Conservation (phyloP, 257 asterid genomes). For the Penstemon davidsonii region DNA sequence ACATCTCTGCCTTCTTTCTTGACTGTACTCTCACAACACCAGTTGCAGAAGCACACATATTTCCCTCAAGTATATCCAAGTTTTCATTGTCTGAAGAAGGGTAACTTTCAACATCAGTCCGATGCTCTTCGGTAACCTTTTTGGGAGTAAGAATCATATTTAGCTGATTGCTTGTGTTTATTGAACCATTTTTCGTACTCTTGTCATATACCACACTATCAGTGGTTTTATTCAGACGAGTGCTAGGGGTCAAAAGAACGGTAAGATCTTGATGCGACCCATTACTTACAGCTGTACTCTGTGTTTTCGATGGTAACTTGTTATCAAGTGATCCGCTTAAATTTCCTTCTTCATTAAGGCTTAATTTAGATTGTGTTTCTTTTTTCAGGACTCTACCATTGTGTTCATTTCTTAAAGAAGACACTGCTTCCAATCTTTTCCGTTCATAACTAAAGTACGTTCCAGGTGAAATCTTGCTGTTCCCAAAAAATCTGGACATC, state of each 20-base stretch:
- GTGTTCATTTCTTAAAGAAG: constrained; percentile 42
- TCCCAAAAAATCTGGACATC: constrained; percentile 69
- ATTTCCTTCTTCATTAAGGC: constrained; percentile 37
- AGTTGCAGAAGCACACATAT: constrained; percentile 92
- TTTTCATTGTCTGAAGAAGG: constrained; percentile 59
- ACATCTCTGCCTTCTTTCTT: constrained; percentile 98
- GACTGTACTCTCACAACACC: constrained; percentile 98
- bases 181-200: constrained; percentile 38
- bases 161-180: constrained; percentile 37
- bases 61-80: constrained; percentile 59
- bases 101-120: constrained; percentile 45
- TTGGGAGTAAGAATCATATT: constrained; percentile 34
- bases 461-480: constrained; percentile 65
- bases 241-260: constrained; percentile 27
- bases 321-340: constrained; percentile 41
- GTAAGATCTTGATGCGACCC: constrained; percentile 41
- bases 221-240: constrained; percentile 36
- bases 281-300: constrained; percentile 25
- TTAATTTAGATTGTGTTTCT: constrained; percentile 35
- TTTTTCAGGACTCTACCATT: constrained; percentile 38
- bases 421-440: constrained; percentile 48
- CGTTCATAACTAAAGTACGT: constrained; percentile 58
- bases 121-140: constrained; percentile 32
- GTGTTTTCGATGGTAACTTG: constrained; percentile 35
- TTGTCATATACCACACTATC: constrained; percentile 31